Percentiles rank a stretch among this genome's conserved stretches.
Evolutionary conservation across 768 basidiomycete genomes (phyloP).

Genomic region (Clavulina sp.): DNA sequence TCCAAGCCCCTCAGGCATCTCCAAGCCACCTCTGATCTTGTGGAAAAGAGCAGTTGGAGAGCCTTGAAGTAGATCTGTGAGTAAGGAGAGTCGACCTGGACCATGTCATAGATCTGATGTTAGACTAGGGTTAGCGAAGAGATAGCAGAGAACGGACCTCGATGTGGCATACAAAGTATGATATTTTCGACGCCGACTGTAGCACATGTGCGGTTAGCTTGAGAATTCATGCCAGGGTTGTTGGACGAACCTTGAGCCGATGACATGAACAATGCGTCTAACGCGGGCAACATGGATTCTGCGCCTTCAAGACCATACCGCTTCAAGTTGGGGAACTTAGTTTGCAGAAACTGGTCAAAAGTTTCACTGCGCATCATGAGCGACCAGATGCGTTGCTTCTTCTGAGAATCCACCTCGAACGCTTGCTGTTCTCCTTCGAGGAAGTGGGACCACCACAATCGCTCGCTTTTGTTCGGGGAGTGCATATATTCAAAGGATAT

Average conservation of each 20-base stretch:
- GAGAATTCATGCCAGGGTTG: neutral
- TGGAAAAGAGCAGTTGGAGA: constrained; percentile 57
- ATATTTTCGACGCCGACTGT: constrained; percentile 51
- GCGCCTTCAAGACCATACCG: constrained; percentile 61
- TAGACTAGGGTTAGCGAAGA: neutral
- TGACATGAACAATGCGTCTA: constrained; percentile 55
- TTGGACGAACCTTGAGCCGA: constrained; percentile 36
- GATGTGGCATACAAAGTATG: constrained; percentile 57
- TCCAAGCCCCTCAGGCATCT: constrained; percentile 45
- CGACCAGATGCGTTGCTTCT: constrained; percentile 41
- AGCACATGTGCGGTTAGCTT: too few species aligned
- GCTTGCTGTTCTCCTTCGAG: constrained; percentile 40
- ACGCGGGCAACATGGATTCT: constrained; percentile 82
- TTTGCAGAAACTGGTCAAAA: constrained; percentile 69
- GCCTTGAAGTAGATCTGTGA: constrained; percentile 58
- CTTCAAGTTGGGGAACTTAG: constrained; percentile 62
- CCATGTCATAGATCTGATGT: constrained; percentile 34
- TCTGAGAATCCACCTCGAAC: constrained; percentile 13
- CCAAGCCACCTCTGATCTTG: constrained; percentile 70
- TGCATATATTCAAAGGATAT: constrained; percentile 93
- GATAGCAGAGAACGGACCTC: neutral
- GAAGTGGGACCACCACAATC: constrained; percentile 76
- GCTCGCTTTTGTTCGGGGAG: constrained; percentile 67
- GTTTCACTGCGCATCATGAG: constrained; percentile 62
- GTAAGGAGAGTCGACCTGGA: constrained; percentile 52